phyloP scores from a whole-genome alignment of 257 asterid genomes.

The Salvia miltiorrhiza region DNA sequence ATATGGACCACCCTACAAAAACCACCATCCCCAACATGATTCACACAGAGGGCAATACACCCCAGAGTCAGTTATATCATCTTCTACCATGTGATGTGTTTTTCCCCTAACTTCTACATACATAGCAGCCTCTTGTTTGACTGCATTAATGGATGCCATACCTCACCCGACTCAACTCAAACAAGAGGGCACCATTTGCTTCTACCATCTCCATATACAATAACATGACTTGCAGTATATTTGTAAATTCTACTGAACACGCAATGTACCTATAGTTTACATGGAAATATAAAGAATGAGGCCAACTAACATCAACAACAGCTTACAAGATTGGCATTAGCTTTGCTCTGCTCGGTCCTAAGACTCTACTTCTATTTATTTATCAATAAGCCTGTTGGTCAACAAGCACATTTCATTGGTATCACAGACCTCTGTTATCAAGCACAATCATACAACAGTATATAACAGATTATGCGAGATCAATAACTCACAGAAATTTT shows the following conservation, averaged over 20 bases:
- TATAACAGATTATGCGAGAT: conserved; percentile 16
- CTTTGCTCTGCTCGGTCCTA: too few species aligned
- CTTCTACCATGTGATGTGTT: conserved; percentile 39
- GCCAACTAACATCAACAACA: not conserved
- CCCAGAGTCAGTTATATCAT: conserved; percentile 26
- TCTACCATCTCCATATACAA: not conserved
- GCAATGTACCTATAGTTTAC: not conserved
- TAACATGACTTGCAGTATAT: conserved; percentile 3
- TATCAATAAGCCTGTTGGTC: conserved; percentile 19
- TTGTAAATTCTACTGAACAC: not conserved
- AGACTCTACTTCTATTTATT: too few species aligned
- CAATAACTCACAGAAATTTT: conserved; percentile 23
- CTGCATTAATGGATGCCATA: conserved; percentile 10
- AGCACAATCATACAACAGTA: conserved; percentile 2
- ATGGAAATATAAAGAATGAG: not conserved
- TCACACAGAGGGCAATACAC: conserved; percentile 18
- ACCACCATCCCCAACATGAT: conserved; percentile 21
- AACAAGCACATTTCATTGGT: conserved; percentile 17
- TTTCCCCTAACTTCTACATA: conserved; percentile 24
- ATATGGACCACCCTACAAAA: conserved; percentile 30
- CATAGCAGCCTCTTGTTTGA: conserved; percentile 3
- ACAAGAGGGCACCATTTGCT: not conserved
- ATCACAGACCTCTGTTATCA: conserved; percentile 15
- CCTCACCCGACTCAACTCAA: not conserved
- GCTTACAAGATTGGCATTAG: conserved; percentile 2